These are phyloP conservation scores for Epichloe uncinata DNA, from an alignment of 2,329 filamentous ascomycete genomes.

Conservation along the genomic window DNA sequence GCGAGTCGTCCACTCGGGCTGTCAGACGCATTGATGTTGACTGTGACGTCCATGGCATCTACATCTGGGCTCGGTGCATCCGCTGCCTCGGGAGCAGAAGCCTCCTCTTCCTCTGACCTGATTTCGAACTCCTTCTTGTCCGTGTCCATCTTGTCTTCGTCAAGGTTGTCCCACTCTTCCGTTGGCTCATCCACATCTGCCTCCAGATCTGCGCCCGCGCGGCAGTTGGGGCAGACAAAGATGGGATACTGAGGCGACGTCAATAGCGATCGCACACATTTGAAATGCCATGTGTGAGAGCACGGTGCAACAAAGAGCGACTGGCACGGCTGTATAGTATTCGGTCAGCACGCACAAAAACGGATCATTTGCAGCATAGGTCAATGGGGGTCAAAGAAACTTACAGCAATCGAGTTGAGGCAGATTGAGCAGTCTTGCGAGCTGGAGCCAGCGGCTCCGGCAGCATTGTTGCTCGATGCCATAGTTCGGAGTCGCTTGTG, in stretches of 20 bases:
- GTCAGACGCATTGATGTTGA: conserved; percentile 15
- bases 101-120: background rate
- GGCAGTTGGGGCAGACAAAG: conserved; percentile 96
- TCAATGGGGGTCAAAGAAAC: background rate
- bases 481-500: conserved; percentile 80
- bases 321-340: conserved; percentile 63
- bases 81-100: conserved; percentile 5
- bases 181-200: conserved; percentile 82
- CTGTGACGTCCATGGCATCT: conserved; percentile 25
- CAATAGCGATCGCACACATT: conserved; percentile 80
- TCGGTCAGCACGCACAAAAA: background rate
- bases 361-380: background rate
- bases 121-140: conserved; percentile 35
- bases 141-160: conserved; percentile 35
- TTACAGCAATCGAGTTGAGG: conserved; percentile 74
- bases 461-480: conserved; percentile 33
- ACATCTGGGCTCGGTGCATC: conserved; percentile 14
- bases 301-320: conserved; percentile 98
- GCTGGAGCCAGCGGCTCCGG: conserved; percentile 33
- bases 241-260: conserved; percentile 74
- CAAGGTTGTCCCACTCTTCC: conserved; percentile 48
- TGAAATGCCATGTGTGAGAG: conserved; percentile 98
- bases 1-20: conserved; percentile 8
- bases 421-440: conserved; percentile 94
- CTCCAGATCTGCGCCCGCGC: conserved; percentile 84